phyloP scores from a whole-genome alignment of 768 basidiomycete species.

The Steccherinum ochraceum region DNA sequence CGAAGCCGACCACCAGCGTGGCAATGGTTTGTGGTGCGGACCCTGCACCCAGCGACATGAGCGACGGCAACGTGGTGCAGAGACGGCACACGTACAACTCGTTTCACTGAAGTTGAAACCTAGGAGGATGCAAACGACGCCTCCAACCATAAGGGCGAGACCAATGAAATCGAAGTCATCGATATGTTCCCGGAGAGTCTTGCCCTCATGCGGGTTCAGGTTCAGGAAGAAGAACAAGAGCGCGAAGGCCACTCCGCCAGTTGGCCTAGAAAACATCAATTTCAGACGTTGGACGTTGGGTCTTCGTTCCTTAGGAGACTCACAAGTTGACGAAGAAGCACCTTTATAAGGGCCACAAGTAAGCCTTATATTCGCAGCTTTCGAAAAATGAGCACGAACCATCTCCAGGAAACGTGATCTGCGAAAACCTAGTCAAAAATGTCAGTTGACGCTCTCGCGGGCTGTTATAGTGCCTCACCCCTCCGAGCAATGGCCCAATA shows the following conservation, averaged over 20 bases:
- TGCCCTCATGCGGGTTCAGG: conserved; percentile 65
- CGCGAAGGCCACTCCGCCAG: conserved; percentile 56
- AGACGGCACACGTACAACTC: conserved; percentile 53
- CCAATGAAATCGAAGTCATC: conserved; percentile 69
- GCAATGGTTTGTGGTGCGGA: conserved; percentile 51
- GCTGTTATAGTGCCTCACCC: too few species aligned
- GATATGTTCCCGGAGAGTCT: conserved; percentile 49
- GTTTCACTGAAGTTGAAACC: conserved; percentile 70
- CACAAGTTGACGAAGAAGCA: conserved; percentile 76
- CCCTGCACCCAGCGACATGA: too few species aligned
- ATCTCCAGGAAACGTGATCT: conserved; percentile 77
- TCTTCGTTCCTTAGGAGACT: too few species aligned
- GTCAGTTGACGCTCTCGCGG: too few species aligned
- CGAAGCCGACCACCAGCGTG: conserved; percentile 52
- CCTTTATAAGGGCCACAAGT: conserved; percentile 20
- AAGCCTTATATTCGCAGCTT: too few species aligned
- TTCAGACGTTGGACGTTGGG: too few species aligned
- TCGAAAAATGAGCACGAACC: too few species aligned
- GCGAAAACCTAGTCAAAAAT: conserved; percentile 44
- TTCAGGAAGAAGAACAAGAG: conserved; percentile 71
- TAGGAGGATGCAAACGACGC: conserved; percentile 59
- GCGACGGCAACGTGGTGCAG: too few species aligned
- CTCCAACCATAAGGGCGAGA: conserved; percentile 52
- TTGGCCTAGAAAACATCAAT: conserved; percentile 42
- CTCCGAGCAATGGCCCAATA: conserved; percentile 76